Conservation (phyloP, 306 rosid genomes). For the Neltuma alba region DNA sequence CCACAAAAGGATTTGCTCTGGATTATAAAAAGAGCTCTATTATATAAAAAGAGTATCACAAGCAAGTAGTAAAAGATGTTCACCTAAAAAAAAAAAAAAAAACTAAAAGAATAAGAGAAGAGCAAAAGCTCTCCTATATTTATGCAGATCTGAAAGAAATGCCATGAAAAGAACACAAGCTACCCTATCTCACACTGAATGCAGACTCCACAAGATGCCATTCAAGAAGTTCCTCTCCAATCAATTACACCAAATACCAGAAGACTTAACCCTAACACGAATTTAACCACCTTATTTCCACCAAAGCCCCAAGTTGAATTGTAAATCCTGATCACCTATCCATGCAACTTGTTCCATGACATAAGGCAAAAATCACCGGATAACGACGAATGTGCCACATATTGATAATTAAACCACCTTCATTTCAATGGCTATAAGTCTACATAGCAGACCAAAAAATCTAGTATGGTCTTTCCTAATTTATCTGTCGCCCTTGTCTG, state of each 20-base stretch:
- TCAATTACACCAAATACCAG: neutral
- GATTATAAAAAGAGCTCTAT: neutral
- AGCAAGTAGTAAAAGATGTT: neutral
- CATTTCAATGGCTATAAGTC: neutral
- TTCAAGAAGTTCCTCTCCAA: neutral
- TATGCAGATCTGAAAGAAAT: neutral
- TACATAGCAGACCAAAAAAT: neutral
- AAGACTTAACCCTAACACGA: neutral
- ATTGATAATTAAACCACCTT: neutral
- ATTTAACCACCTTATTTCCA: neutral
- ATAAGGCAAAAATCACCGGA: neutral
- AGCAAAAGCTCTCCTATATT: neutral
- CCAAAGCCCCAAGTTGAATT: neutral
- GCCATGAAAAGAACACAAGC: neutral
- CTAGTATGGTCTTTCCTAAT: neutral
- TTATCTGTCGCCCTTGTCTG: neutral
- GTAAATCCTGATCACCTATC: neutral
- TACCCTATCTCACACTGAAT: neutral
- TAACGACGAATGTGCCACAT: neutral
- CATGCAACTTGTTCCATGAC: neutral
- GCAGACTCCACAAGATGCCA: neutral
- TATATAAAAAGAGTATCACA: neutral
- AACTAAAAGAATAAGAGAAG: neutral
- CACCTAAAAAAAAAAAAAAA: neutral
- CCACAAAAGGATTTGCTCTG: neutral